phyloP scores from a whole-genome alignment of 495 filamentous ascomycete species.

The Talaromyces borbonicus region DNA sequence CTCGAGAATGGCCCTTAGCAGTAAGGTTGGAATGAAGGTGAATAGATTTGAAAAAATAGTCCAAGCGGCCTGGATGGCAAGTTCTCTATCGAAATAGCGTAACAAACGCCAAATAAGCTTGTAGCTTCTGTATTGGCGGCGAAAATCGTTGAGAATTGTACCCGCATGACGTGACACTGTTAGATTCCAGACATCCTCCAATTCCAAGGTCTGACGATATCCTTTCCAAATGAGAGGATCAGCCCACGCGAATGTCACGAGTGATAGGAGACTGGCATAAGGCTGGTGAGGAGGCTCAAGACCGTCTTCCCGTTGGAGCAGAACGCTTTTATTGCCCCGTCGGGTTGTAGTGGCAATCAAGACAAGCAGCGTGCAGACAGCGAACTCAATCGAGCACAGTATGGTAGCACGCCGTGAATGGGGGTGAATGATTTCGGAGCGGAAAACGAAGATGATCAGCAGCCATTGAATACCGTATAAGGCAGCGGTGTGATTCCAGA shows the following conservation, averaged over 20 bases:
- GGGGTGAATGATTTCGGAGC: constrained; percentile 77
- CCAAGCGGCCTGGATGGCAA: constrained; percentile 72
- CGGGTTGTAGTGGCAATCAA: constrained; percentile 69
- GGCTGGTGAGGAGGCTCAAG: constrained; percentile 80
- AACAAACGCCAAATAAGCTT: constrained; percentile 70
- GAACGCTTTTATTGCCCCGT: constrained; percentile 82
- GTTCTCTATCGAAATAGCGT: constrained; percentile 68
- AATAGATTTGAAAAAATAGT: constrained; percentile 68
- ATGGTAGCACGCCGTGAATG: constrained; percentile 41
- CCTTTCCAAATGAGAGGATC: constrained; percentile 83
- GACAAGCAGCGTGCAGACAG: constrained; percentile 61
- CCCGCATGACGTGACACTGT: constrained; percentile 79
- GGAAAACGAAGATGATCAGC: constrained; percentile 64
- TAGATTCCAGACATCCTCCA: constrained; percentile 87
- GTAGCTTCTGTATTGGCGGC: constrained; percentile 76
- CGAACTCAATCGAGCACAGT: constrained; percentile 61
- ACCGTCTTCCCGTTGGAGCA: constrained; percentile 76
- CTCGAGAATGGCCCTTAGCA: constrained; percentile 83
- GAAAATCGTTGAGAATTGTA: constrained; percentile 66
- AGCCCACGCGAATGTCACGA: constrained; percentile 85
- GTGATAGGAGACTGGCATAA: constrained; percentile 75
- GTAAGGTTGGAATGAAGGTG: constrained; percentile 82
- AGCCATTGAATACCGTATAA: constrained; percentile 84
- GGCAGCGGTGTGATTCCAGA: constrained; percentile 89
- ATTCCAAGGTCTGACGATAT: constrained; percentile 75